Conservation (phyloP, 2,329 filamentous ascomycete species). For the Macroventuria anomochaeta region DNA sequence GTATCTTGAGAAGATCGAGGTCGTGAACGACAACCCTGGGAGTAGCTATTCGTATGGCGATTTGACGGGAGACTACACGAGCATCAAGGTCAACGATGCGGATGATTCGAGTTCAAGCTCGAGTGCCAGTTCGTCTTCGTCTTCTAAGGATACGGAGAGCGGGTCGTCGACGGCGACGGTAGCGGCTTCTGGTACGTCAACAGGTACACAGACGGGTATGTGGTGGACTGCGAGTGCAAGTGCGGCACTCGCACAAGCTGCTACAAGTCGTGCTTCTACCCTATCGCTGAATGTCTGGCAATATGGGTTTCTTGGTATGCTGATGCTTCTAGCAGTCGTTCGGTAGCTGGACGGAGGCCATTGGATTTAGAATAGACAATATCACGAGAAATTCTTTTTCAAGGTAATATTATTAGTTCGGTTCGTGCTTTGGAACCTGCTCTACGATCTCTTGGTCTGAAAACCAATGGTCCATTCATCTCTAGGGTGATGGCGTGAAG, state of each 20-base stretch:
- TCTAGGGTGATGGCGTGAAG: no score
- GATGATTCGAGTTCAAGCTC: not conserved
- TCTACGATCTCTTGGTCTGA: no score
- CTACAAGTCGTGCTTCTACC: no score
- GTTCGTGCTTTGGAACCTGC: no score
- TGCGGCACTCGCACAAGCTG: not conserved
- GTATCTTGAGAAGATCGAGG: conserved; percentile 55
- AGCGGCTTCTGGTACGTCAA: not conserved
- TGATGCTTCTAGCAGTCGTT: no score
- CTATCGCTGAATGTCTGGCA: no score
- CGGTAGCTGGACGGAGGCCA: no score
- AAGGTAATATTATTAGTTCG: no score
- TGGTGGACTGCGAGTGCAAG: not conserved
- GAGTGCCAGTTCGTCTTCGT: not conserved
- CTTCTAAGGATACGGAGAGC: not conserved
- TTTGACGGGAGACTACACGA: conserved; percentile 52
- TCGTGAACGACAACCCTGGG: conserved; percentile 58
- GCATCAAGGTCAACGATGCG: conserved; percentile 50
- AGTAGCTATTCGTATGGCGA: conserved; percentile 57
- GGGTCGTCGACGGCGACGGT: not conserved
- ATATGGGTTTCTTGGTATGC: no score
- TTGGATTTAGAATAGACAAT: no score
- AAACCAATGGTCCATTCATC: no score
- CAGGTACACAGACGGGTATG: not conserved
- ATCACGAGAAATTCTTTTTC: no score